A percentile compares a stretch with the other conserved stretches of the same genome.
phyloP scores from a whole-genome alignment of 805 yeast species.

The Candida khao-thaluensis region DNA sequence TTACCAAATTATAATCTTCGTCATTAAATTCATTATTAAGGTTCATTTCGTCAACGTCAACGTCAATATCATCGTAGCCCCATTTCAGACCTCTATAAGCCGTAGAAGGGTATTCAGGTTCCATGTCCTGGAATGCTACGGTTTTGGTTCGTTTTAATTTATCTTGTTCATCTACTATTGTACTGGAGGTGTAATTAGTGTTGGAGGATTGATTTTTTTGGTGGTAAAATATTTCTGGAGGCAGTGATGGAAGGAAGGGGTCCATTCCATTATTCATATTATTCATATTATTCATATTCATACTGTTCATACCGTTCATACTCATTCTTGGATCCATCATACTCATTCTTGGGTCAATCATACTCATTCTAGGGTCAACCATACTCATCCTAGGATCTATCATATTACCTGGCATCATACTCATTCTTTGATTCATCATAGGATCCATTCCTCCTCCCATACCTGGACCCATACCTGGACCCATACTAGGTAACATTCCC shows the following conservation, averaged over 20 bases:
- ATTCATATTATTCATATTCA: slow-evolving; percentile 5
- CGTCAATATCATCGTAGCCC: slow-evolving; percentile 12
- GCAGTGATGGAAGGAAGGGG: slow-evolving; percentile 13
- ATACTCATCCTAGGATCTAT: slow-evolving; percentile 5
- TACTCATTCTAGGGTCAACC: slow-evolving; percentile 4
- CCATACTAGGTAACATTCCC: slow-evolving; percentile 9
- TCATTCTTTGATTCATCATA: background rate
- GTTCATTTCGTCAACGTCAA: slow-evolving; percentile 10
- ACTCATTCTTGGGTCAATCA: slow-evolving; percentile 7
- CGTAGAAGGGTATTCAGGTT: slow-evolving; percentile 31
- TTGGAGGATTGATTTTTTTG: slow-evolving; percentile 7
- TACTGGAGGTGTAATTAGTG: slow-evolving; percentile 14
- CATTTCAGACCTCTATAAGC: slow-evolving; percentile 24
- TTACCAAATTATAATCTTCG: slow-evolving; percentile 6
- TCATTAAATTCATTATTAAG: slow-evolving; percentile 11
- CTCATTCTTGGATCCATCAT: slow-evolving; percentile 3
- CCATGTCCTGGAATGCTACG: slow-evolving; percentile 30
- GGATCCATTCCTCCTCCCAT: slow-evolving; percentile 3
- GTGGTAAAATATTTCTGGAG: slow-evolving; percentile 12
- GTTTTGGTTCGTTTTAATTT: slow-evolving; percentile 19
- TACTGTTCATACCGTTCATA: slow-evolving; percentile 6
- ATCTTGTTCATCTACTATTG: slow-evolving; percentile 14
- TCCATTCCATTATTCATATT: slow-evolving; percentile 9
- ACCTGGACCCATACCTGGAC: slow-evolving; percentile 2
- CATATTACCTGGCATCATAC: slow-evolving; percentile 4